Percentiles rank a stretch among this genome's conserved stretches.
These are phyloP conservation scores for Linum usitatissimum DNA, from an alignment of 345 rosid species.

Conservation along the genomic window DNA sequence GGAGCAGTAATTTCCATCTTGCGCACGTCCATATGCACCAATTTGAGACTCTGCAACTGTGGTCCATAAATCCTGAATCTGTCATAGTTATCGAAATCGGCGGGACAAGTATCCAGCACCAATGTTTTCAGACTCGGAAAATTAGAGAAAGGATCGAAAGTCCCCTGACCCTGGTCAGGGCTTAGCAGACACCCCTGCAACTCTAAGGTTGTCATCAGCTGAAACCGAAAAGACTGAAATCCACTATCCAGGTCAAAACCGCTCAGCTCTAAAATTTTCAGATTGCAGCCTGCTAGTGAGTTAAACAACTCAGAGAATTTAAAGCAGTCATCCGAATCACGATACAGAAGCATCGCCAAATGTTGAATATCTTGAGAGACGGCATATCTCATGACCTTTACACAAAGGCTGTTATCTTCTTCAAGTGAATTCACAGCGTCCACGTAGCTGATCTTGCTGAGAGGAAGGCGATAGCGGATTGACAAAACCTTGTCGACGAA, in stretches of 20 bases:
- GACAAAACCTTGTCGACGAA: background rate
- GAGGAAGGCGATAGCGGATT: background rate
- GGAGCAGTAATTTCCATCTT: background rate
- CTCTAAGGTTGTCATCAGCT: background rate
- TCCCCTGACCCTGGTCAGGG: no score
- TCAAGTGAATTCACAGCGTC: background rate
- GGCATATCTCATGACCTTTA: background rate
- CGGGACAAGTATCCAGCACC: background rate
- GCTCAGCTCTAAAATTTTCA: background rate
- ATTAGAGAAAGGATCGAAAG: background rate
- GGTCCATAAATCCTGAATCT: background rate
- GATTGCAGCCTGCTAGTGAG: background rate
- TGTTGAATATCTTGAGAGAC: background rate
- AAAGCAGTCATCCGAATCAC: background rate
- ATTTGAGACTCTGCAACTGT: background rate
- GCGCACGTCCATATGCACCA: background rate
- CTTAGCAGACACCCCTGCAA: background rate
- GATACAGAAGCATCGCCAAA: background rate
- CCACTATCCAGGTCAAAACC: background rate
- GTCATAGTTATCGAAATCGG: background rate
- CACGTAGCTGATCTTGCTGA: background rate
- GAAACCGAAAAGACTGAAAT: background rate
- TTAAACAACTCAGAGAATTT: background rate
- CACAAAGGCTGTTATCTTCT: background rate
- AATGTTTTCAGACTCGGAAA: background rate